Conservation (phyloP, 1,284 basidiomycete genomes). For the Heterobasidion annosum region DNA sequence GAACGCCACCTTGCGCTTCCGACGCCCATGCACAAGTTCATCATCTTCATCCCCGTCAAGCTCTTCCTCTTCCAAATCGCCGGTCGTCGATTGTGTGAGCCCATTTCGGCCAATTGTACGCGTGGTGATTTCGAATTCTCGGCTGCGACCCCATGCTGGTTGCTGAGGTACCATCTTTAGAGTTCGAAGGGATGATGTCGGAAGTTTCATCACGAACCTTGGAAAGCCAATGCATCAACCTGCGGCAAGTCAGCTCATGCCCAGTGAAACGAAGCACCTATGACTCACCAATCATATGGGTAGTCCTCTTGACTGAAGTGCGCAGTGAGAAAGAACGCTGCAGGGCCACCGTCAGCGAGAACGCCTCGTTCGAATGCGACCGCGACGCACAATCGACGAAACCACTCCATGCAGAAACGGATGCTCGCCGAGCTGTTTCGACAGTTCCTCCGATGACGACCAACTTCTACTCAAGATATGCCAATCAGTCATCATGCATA, state of each 20-base stretch:
- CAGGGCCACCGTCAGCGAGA: constrained; percentile 1
- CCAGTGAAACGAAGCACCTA: constrained; percentile 1
- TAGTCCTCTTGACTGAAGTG: constrained; percentile 82
- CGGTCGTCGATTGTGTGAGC: constrained; percentile 56
- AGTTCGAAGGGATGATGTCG: no score
- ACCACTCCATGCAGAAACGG: constrained; percentile 77
- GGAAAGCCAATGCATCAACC: constrained; percentile 80
- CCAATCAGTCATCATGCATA: constrained; percentile 2
- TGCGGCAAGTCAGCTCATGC: constrained; percentile 17
- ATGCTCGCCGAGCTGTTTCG: constrained; percentile 60
- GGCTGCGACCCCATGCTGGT: constrained; percentile 76
- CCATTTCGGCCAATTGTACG: constrained; percentile 54
- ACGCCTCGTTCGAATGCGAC: not conserved
- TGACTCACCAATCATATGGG: constrained; percentile 67
- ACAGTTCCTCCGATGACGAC: constrained; percentile 75
- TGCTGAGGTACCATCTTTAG: constrained; percentile 35
- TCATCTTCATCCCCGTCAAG: constrained; percentile 46
- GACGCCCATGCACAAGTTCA: constrained; percentile 51
- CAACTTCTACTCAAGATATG: constrained; percentile 42
- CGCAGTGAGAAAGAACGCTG: constrained; percentile 80
- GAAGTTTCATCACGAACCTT: constrained; percentile 37
- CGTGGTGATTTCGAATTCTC: constrained; percentile 82
- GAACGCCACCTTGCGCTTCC: constrained; percentile 68
- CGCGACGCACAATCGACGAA: constrained; percentile 68
- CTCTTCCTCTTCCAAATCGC: constrained; percentile 69